phyloP scores from a whole-genome alignment of 2,329 filamentous ascomycete species.

The Didymella keratinophila region DNA sequence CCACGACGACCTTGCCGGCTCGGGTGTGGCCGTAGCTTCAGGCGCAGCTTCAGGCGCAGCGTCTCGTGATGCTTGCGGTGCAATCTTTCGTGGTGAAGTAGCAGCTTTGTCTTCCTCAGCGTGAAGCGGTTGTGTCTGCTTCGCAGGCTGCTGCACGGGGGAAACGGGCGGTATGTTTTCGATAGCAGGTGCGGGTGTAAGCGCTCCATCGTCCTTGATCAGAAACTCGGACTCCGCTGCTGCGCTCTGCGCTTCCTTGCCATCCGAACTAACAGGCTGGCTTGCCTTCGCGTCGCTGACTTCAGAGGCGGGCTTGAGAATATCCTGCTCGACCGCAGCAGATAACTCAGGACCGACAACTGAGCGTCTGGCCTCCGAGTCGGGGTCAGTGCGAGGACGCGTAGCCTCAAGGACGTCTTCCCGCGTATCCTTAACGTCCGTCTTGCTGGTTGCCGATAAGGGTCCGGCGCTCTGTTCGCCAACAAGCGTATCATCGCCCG shows the following conservation, averaged over 20 bases:
- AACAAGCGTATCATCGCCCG: not conserved
- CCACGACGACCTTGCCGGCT: slow-evolving; percentile 32
- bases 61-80: not conserved
- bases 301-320: not conserved
- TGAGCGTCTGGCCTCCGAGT: not conserved
- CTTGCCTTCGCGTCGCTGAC: not conserved
- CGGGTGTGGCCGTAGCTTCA: slow-evolving; percentile 1
- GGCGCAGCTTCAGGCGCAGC: slow-evolving; percentile 1
- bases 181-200: not conserved
- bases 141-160: not conserved
- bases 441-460: too few relatives aligned
- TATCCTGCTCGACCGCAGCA: not conserved
- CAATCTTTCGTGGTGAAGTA: not conserved
- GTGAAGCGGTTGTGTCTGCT: not conserved
- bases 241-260: not conserved
- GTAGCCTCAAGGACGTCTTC: not conserved
- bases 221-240: not conserved
- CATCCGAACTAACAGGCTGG: not conserved
- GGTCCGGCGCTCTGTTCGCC: not conserved
- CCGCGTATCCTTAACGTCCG: too few relatives aligned
- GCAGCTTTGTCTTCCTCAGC: not conserved
- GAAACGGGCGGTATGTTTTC: not conserved
- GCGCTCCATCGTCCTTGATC: not conserved
- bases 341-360: not conserved
- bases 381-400: not conserved